Evolutionary conservation across 164 flowering plant species (phyloP).

Genomic region (Annona squamosa): DNA sequence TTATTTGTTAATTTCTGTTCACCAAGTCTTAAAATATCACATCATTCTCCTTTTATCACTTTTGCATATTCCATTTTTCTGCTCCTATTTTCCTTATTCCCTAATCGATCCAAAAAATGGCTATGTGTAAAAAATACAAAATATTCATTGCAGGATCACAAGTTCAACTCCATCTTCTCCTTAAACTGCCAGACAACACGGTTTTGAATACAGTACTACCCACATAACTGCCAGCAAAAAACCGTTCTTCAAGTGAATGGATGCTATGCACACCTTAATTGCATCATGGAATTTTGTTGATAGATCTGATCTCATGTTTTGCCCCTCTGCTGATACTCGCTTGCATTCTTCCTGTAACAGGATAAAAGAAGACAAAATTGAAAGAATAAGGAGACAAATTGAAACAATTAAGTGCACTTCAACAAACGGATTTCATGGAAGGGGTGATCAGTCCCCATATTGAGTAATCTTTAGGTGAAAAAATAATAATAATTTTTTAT

Average conservation of each 20-base stretch:
- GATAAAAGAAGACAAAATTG: constrained; percentile 1
- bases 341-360: constrained; percentile 82
- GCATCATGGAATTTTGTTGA: constrained; percentile 85
- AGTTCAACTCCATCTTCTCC: neutral
- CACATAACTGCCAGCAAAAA: neutral
- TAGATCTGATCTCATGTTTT: constrained; percentile 71
- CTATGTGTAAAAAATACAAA: too few species aligned
- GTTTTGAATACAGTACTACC: neutral
- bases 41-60: too few species aligned
- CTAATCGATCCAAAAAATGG: too few species aligned
- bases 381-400: neutral
- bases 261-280: constrained; percentile 53
- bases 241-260: neutral
- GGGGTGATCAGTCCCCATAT: neutral
- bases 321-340: constrained; percentile 84
- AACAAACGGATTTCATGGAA: neutral
- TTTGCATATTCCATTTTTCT: too few species aligned
- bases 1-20: too few species aligned
- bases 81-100: too few species aligned
- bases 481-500: too few species aligned
- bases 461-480: too few species aligned
- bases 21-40: too few species aligned
- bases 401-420: neutral
- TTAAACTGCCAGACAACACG: neutral
- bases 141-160: neutral